A percentile compares a stretch with the other conserved stretches of the same genome.
These are phyloP conservation scores for Rutstroemia sp. DNA, from an alignment of 2,329 filamentous ascomycete genomes.

Conservation along the genomic window DNA sequence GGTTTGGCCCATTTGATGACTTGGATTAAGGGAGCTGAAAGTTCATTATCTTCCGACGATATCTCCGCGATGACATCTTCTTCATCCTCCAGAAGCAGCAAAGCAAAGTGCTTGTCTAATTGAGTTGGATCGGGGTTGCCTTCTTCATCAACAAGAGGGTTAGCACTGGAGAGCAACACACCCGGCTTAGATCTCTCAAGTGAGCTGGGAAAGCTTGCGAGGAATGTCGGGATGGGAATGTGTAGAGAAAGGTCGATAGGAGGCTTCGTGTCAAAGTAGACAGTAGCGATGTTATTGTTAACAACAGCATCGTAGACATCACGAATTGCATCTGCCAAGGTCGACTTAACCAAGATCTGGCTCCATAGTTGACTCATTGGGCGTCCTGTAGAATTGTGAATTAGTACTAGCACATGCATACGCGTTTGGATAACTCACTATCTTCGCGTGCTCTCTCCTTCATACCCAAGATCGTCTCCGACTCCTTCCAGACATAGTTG, in stretches of 20 bases:
- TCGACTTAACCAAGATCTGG: constrained; percentile 64
- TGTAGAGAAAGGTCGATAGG: constrained; percentile 55
- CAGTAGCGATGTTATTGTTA: constrained; percentile 75
- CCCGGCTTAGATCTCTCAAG: constrained; percentile 64
- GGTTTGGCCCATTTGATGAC: constrained; percentile 70
- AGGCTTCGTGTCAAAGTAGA: constrained; percentile 60
- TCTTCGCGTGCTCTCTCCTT: constrained; percentile 77
- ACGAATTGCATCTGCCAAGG: constrained; percentile 73
- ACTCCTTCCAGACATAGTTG: constrained; percentile 88
- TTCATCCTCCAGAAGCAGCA: constrained; percentile 79
- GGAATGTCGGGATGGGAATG: constrained; percentile 59
- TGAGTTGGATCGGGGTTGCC: constrained; percentile 57
- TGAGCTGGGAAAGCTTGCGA: constrained; percentile 61
- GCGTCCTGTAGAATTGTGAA: constrained; percentile 26
- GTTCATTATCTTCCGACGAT: constrained; percentile 67
- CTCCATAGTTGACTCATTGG: constrained; percentile 59
- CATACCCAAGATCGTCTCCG: constrained; percentile 70
- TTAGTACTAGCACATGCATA: not conserved
- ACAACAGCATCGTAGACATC: constrained; percentile 77
- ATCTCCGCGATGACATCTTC: constrained; percentile 66
- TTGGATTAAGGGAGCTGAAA: constrained; percentile 71
- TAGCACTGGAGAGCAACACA: constrained; percentile 81
- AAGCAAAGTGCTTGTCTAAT: constrained; percentile 77
- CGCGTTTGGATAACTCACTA: constrained; percentile 27
- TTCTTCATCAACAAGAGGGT: constrained; percentile 64